phyloP scores from a whole-genome alignment of 2,329 filamentous ascomycete species.

The Neoascochyta sp. region DNA sequence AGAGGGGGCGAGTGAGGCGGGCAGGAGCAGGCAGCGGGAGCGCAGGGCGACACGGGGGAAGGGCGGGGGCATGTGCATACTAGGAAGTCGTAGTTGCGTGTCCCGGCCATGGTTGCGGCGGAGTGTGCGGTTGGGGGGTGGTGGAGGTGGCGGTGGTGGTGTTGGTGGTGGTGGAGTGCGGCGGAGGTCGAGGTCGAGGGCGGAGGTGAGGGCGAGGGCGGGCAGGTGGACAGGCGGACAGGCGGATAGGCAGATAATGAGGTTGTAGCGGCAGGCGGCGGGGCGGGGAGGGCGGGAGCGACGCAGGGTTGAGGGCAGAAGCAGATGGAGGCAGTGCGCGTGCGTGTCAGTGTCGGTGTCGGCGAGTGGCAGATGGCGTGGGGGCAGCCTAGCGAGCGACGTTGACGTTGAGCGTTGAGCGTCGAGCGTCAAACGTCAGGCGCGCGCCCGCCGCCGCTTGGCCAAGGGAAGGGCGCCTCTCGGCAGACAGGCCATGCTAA shows the following conservation, averaged over 20 bases:
- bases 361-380: too few species aligned
- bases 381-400: too few species aligned
- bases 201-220: slow-evolving; percentile 4
- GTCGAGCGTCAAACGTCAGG: slow-evolving; percentile 11
- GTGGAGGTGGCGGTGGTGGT: slow-evolving; percentile 6
- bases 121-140: background rate
- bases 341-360: too few species aligned
- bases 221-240: slow-evolving; percentile 2
- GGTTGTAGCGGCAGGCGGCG: too few species aligned
- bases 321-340: too few species aligned
- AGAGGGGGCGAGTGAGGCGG: slow-evolving; percentile 3
- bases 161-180: slow-evolving; percentile 16
- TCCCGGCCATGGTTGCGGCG: slow-evolving; percentile 71
- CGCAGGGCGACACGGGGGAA: slow-evolving; percentile 39
- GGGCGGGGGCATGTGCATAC: too few species aligned
- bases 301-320: too few species aligned
- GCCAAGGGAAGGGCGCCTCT: too few species aligned
- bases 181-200: slow-evolving; percentile 24
- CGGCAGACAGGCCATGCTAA: too few species aligned
- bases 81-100: slow-evolving; percentile 98
- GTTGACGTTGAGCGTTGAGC: slow-evolving; percentile 16
- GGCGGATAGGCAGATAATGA: too few species aligned
- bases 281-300: too few species aligned
- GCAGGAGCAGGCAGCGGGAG: slow-evolving; percentile 3
- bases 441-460: too few species aligned